Evolutionary conservation across 2,329 filamentous ascomycete species (phyloP).

Genomic region (Cladosporium sp.): DNA sequence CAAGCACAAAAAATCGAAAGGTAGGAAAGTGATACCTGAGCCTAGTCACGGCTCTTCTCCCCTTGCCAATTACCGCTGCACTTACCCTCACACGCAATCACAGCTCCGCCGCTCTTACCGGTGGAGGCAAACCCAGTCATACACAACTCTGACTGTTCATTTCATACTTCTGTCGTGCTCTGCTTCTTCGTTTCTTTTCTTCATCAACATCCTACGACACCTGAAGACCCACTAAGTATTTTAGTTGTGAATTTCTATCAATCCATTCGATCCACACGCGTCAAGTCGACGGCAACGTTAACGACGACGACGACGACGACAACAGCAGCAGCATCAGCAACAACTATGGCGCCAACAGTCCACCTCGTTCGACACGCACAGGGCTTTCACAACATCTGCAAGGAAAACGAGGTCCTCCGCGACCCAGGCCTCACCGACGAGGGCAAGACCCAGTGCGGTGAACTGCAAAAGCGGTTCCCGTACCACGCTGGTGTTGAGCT

Average conservation of each 20-base stretch:
- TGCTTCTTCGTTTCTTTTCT: background rate
- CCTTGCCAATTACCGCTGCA: background rate
- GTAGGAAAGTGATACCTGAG: no score
- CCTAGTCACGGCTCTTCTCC: background rate
- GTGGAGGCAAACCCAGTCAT: background rate
- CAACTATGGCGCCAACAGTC: slow-evolving; percentile 43
- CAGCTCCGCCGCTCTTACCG: background rate
- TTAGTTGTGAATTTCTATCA: background rate
- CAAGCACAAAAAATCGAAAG: no score
- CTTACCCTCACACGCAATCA: background rate
- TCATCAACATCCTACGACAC: background rate
- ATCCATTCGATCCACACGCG: background rate
- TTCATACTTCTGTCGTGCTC: background rate
- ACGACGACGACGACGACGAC: background rate
- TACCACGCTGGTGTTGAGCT: slow-evolving; percentile 61
- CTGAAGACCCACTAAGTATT: background rate
- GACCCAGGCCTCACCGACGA: slow-evolving; percentile 73
- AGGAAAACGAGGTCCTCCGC: slow-evolving; percentile 64
- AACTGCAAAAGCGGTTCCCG: slow-evolving; percentile 59
- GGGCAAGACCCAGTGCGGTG: slow-evolving; percentile 69
- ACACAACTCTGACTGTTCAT: background rate
- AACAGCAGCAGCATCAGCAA: background rate
- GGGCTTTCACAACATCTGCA: slow-evolving; percentile 73
- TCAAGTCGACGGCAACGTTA: background rate
- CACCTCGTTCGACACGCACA: slow-evolving; percentile 67